Evolutionary conservation across 2,329 filamentous ascomycete species (phyloP).

Genomic region (Arthroderma uncinatum): DNA sequence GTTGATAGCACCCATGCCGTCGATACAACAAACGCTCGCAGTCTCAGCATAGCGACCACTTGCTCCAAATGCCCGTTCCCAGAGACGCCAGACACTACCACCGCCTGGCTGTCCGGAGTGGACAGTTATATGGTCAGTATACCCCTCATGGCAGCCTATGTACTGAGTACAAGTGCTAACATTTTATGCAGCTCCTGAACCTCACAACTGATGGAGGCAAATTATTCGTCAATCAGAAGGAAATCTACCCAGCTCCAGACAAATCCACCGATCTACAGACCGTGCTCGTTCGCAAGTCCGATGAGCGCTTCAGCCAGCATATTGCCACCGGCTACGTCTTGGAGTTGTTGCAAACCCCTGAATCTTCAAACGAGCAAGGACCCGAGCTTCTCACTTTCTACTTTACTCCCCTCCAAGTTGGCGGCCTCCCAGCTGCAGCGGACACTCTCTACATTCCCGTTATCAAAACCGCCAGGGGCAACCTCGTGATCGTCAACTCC

Average conservation of each 20-base stretch:
- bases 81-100: slow-evolving; percentile 21
- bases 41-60: slow-evolving; percentile 23
- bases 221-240: slow-evolving; percentile 29
- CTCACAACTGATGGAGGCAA: slow-evolving; percentile 27
- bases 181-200: slow-evolving; percentile 24
- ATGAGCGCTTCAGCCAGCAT: slow-evolving; percentile 28
- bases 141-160: background rate
- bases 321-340: slow-evolving; percentile 35
- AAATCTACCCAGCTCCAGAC: slow-evolving; percentile 30
- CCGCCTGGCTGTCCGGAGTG: slow-evolving; percentile 25
- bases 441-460: slow-evolving; percentile 34
- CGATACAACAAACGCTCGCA: slow-evolving; percentile 15
- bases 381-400: slow-evolving; percentile 30
- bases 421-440: slow-evolving; percentile 33
- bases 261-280: slow-evolving; percentile 22
- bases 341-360: slow-evolving; percentile 26
- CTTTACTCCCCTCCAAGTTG: slow-evolving; percentile 37
- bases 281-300: slow-evolving; percentile 26
- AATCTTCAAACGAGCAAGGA: slow-evolving; percentile 22
- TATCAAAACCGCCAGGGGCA: slow-evolving; percentile 26
- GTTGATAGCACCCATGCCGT: background rate
- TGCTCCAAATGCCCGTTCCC: slow-evolving; percentile 33
- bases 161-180: background rate
- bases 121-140: slow-evolving; percentile 29
- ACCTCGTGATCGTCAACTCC: slow-evolving; percentile 29